These are phyloP conservation scores for Acrocalymma vagum DNA, from an alignment of 2,329 filamentous ascomycete species.

Conservation along the genomic window DNA sequence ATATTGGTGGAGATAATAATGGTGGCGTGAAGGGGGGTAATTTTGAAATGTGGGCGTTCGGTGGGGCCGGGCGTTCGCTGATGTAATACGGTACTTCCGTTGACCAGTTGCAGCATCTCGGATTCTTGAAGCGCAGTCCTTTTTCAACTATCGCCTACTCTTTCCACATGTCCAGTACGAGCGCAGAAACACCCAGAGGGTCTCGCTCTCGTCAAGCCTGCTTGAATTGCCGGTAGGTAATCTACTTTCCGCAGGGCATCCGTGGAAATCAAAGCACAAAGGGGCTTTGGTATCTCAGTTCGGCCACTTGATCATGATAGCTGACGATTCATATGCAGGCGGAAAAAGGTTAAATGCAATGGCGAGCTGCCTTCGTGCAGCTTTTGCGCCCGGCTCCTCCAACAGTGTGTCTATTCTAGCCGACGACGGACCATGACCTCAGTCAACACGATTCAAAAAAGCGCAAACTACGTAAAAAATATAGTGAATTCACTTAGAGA, in stretches of 20 bases:
- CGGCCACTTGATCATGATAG: no score
- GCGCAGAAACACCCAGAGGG: neutral
- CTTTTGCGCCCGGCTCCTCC: constrained; percentile 11
- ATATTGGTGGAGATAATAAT: no score
- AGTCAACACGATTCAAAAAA: neutral
- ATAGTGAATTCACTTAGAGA: neutral
- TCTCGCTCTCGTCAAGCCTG: constrained; percentile 9
- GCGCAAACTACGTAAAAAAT: neutral
- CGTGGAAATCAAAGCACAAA: neutral
- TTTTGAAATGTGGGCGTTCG: no score
- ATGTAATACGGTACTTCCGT: no score
- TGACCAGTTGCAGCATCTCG: no score
- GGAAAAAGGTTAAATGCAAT: constrained; percentile 17
- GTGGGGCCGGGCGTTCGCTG: no score
- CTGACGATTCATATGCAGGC: neutral
- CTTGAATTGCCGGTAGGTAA: constrained; percentile 13
- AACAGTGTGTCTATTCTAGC: constrained; percentile 10
- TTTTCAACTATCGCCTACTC: no score
- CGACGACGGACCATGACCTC: constrained; percentile 2
- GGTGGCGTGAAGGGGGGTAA: no score
- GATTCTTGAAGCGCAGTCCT: no score
- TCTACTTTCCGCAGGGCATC: neutral
- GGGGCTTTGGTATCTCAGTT: neutral
- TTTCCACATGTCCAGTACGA: constrained; percentile 1
- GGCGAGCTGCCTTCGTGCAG: constrained; percentile 12